Conservation (phyloP, 2,329 filamentous ascomycete species). For the Escovopsis weberi region DNA sequence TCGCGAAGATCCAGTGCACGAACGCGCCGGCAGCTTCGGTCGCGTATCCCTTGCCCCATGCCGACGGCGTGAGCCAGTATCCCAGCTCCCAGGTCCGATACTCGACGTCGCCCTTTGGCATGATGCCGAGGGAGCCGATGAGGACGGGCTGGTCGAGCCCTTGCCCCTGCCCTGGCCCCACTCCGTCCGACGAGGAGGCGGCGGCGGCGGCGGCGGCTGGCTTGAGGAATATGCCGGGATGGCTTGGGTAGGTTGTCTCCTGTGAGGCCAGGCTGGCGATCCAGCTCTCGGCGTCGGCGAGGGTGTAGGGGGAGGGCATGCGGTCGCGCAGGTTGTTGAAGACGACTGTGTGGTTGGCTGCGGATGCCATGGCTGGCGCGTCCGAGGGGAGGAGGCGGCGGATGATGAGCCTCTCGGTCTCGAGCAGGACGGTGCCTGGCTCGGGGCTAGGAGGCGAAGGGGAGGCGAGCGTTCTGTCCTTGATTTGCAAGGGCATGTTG, state of each 20-base stretch:
- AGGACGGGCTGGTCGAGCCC: conserved; percentile 9
- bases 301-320: conserved; percentile 32
- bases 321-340: conserved; percentile 25
- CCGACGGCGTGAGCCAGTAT: conserved; percentile 29
- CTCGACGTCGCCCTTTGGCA: conserved; percentile 21
- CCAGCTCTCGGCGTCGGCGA: conserved; percentile 23
- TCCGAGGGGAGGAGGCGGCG: conserved; percentile 27
- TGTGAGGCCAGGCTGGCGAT: conserved; percentile 13
- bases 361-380: conserved; percentile 17
- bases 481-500: too few relatives aligned
- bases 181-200: background rate
- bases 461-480: conserved; percentile 3
- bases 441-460: conserved; percentile 11
- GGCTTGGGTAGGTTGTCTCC: conserved; percentile 12
- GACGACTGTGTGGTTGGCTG: conserved; percentile 25
- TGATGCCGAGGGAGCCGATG: conserved; percentile 28
- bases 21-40: conserved; percentile 26
- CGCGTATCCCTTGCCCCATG: conserved; percentile 32
- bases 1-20: conserved; percentile 28
- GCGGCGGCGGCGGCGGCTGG: conserved; percentile 8
- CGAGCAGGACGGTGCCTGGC: conserved; percentile 16
- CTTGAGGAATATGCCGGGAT: conserved; percentile 22
- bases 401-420: conserved; percentile 22
- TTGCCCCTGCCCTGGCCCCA: too few relatives aligned
- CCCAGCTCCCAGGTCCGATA: conserved; percentile 32